These are phyloP conservation scores for Discostella stelligera DNA, from an alignment of 352 stramenopile genomes.

Conservation along the genomic window DNA sequence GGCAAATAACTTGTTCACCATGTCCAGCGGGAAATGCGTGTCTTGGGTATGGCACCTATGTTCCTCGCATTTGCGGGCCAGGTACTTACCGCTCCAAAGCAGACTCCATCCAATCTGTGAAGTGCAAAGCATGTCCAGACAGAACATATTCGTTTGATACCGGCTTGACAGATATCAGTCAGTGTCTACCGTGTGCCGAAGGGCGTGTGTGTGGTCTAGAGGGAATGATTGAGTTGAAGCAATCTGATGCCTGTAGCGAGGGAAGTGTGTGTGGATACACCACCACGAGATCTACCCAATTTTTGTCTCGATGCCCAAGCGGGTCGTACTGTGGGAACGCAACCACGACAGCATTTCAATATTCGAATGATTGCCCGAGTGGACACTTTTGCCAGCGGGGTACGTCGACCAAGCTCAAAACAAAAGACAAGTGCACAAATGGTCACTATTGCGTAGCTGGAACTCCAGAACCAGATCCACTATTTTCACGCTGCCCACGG, in stretches of 20 bases:
- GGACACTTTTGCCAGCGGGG: conserved; percentile 90
- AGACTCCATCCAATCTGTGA: conserved; percentile 94
- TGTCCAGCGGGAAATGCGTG: conserved; percentile 94
- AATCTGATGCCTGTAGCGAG: conserved; percentile 88
- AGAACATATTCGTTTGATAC: conserved; percentile 91
- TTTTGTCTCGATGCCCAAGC: conserved; percentile 89
- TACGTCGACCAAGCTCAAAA: conserved; percentile 83
- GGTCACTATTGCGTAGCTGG: conserved; percentile 91
- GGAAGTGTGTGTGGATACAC: conserved; percentile 92
- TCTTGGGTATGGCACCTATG: conserved; percentile 92
- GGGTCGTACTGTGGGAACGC: conserved; percentile 88
- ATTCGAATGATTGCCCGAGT: conserved; percentile 83
- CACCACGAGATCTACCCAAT: conserved; percentile 89
- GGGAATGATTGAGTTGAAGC: conserved; percentile 86
- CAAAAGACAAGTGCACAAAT: conserved; percentile 90
- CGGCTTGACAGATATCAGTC: conserved; percentile 91
- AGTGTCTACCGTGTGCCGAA: conserved; percentile 92
- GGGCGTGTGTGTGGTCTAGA: conserved; percentile 90
- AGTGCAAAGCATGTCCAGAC: conserved; percentile 91
- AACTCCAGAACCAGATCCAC: conserved; percentile 85
- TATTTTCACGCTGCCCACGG: conserved; percentile 89
- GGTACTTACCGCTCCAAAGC: conserved; percentile 93
- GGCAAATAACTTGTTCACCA: conserved; percentile 86
- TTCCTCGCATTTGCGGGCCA: conserved; percentile 90
- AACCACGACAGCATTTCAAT: conserved; percentile 87